phyloP scores from a whole-genome alignment of 495 filamentous ascomycete genomes.

The Penicillium diatomitis region DNA sequence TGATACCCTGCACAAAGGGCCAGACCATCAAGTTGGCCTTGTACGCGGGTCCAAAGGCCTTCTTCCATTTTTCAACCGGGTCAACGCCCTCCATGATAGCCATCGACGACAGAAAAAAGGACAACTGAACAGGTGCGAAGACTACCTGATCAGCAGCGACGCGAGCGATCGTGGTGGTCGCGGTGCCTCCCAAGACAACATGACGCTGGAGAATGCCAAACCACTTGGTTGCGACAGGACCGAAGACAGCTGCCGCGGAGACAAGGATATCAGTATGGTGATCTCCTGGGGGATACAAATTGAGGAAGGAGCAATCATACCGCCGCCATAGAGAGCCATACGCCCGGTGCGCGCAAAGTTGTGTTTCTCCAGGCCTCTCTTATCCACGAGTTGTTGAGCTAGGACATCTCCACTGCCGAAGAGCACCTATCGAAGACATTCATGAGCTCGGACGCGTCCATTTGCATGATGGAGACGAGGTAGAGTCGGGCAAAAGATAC shows the following conservation, averaged over 20 bases:
- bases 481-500: constrained; percentile 5
- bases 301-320: constrained; percentile 31
- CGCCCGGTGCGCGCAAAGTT: constrained; percentile 72
- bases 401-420: constrained; percentile 87
- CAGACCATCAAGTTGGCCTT: constrained; percentile 85
- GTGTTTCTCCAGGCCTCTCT: constrained; percentile 67
- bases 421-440: constrained; percentile 47
- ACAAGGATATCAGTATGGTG: constrained; percentile 1
- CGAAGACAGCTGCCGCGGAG: constrained; percentile 61
- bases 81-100: constrained; percentile 73
- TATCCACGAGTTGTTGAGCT: constrained; percentile 91
- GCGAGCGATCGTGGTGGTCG: constrained; percentile 66
- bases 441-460: background rate
- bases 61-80: constrained; percentile 60
- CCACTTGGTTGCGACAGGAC: constrained; percentile 85
- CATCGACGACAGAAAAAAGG: constrained; percentile 77
- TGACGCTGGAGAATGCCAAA: constrained; percentile 67
- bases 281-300: background rate
- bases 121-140: constrained; percentile 76
- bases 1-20: constrained; percentile 83
- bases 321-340: constrained; percentile 89
- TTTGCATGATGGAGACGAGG: background rate
- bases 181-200: constrained; percentile 54
- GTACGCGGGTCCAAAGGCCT: constrained; percentile 59
- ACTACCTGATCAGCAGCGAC: constrained; percentile 78